Percentiles rank a stretch among this genome's conserved stretches.
phyloP scores from a whole-genome alignment of 2,329 filamentous ascomycete genomes.

The Talaromyces sp. region DNA sequence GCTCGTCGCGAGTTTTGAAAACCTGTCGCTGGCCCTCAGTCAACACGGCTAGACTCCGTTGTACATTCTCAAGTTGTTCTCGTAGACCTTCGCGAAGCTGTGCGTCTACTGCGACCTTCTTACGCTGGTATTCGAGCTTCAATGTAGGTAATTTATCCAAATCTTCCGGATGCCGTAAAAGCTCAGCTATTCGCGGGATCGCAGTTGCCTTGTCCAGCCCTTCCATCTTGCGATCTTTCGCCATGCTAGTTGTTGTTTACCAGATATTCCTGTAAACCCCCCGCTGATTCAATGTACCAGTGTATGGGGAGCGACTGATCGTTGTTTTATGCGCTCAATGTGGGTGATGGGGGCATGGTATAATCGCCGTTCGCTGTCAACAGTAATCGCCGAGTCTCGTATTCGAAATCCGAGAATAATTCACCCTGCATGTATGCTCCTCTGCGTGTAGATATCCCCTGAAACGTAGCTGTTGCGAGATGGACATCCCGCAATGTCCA shows the following conservation, averaged over 20 bases:
- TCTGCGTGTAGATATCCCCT: not conserved
- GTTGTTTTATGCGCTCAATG: not conserved
- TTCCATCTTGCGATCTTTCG: conserved; percentile 23
- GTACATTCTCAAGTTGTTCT: conserved; percentile 90
- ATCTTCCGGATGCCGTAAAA: conserved; percentile 92
- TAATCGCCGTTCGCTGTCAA: not conserved
- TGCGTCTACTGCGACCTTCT: conserved; percentile 85
- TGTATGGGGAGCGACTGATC: not conserved
- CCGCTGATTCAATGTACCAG: not conserved
- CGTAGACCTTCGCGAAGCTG: conserved; percentile 83
- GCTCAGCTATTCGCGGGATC: conserved; percentile 76
- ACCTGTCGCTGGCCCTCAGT: conserved; percentile 87
- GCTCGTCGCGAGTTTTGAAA: conserved; percentile 91
- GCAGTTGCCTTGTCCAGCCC: conserved; percentile 56
- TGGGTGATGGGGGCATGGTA: not conserved
- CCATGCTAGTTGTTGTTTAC: not conserved
- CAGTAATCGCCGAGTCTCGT: not conserved
- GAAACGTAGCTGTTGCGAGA: not conserved
- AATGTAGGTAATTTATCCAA: conserved; percentile 89
- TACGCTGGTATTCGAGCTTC: conserved; percentile 88
- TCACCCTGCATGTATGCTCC: not conserved
- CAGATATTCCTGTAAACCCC: not conserved
- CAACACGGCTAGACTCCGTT: conserved; percentile 84
- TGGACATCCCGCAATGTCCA: conserved; percentile 1
- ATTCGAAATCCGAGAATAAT: not conserved